These are phyloP conservation scores for Heimioporus sp. DNA, from an alignment of 768 basidiomycete genomes.

Conservation along the genomic window DNA sequence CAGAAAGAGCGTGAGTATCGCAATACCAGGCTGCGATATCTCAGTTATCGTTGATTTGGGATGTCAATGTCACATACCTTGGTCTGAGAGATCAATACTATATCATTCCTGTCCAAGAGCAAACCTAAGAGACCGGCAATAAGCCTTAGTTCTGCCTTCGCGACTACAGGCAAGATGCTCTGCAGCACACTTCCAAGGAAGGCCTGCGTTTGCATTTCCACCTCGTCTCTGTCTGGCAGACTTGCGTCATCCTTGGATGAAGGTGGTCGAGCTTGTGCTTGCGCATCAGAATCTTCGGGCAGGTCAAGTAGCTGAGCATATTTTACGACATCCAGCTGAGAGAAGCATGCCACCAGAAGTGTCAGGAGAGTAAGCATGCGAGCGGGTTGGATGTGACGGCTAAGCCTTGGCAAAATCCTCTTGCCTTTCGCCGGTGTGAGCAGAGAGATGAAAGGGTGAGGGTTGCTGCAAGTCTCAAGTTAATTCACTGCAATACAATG, in stretches of 20 bases:
- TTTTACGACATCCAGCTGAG: constrained; percentile 87
- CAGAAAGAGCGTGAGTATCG: constrained; percentile 85
- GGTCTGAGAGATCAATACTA: constrained; percentile 70
- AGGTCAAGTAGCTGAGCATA: constrained; percentile 72
- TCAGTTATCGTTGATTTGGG: background rate
- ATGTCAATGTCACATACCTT: constrained; percentile 51
- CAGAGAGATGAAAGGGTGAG: constrained; percentile 95
- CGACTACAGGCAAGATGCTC: constrained; percentile 80
- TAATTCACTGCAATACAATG: background rate
- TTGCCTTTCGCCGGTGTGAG: constrained; percentile 90
- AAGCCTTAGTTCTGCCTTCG: constrained; percentile 73
- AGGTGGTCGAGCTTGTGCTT: constrained; percentile 17
- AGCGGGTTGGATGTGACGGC: constrained; percentile 74
- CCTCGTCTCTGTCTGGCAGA: constrained; percentile 53
- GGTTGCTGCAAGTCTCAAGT: constrained; percentile 54
- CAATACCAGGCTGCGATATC: constrained; percentile 75
- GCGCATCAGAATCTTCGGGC: constrained; percentile 50
- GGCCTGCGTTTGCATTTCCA: constrained; percentile 87
- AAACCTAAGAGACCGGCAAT: constrained; percentile 86
- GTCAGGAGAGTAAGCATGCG: constrained; percentile 87
- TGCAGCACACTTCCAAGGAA: constrained; percentile 87
- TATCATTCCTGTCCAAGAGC: constrained; percentile 74
- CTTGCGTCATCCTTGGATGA: constrained; percentile 12
- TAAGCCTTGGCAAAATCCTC: constrained; percentile 83
- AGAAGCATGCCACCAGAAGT: constrained; percentile 91